A percentile compares a stretch with the other conserved stretches of the same genome.
Evolutionary conservation across 2,329 filamentous ascomycete species (phyloP).

Genomic region (Aspergillus sp.): DNA sequence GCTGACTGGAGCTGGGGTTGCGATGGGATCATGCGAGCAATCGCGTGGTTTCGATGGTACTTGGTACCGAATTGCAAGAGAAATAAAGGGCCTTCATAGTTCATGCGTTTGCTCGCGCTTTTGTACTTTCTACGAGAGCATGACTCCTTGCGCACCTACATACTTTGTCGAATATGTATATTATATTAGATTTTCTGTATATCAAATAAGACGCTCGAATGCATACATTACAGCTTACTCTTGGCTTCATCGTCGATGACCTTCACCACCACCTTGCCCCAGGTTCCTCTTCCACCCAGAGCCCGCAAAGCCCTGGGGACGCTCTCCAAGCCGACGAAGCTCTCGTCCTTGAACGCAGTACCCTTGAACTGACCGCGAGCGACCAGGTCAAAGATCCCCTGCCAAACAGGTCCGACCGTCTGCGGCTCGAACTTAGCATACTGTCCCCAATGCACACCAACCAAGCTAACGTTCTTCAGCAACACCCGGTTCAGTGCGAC

Average conservation of each 20-base stretch:
- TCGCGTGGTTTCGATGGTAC: slow-evolving; percentile 6
- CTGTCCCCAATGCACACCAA: slow-evolving; percentile 87
- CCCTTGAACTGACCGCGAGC: slow-evolving; percentile 69
- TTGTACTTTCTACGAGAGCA: slow-evolving; percentile 33
- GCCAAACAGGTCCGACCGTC: slow-evolving; percentile 68
- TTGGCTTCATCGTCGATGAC: slow-evolving; percentile 64
- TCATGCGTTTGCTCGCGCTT: slow-evolving; percentile 33
- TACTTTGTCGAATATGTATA: neutral
- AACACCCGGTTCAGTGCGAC: slow-evolving; percentile 87
- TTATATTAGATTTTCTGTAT: neutral
- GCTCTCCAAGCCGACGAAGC: slow-evolving; percentile 74
- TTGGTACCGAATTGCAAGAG: slow-evolving; percentile 29
- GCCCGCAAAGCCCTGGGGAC: slow-evolving; percentile 70
- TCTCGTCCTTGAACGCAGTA: slow-evolving; percentile 74
- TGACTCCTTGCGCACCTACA: slow-evolving; percentile 43
- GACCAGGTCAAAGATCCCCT: slow-evolving; percentile 72
- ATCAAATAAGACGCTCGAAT: neutral
- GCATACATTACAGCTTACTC: slow-evolving; percentile 28
- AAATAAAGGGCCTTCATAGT: slow-evolving; percentile 42
- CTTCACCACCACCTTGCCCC: slow-evolving; percentile 93
- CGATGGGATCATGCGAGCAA: slow-evolving; percentile 1
- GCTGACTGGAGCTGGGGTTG: slow-evolving; percentile 35
- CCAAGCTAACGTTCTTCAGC: slow-evolving; percentile 85
- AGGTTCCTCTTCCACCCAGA: slow-evolving; percentile 73
- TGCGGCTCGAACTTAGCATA: slow-evolving; percentile 69